These are phyloP conservation scores for Fremontodendron californicum DNA, from an alignment of 345 rosid genomes.

Conservation along the genomic window DNA sequence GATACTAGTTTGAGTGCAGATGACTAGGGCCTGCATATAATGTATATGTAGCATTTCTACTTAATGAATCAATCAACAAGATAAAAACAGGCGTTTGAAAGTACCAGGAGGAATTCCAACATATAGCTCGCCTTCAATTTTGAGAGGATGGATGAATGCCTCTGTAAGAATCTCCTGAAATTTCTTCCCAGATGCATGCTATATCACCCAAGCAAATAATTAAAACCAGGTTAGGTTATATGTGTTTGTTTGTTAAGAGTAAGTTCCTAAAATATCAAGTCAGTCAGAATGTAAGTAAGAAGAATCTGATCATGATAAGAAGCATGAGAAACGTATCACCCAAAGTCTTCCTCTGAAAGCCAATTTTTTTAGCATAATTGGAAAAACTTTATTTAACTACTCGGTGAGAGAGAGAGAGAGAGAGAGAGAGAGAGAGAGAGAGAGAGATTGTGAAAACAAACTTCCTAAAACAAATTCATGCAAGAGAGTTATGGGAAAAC, in stretches of 20 bases:
- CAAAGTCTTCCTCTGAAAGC: background rate
- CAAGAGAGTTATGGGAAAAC: background rate
- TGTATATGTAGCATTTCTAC: background rate
- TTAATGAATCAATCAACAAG: conserved; percentile 17
- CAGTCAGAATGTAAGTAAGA: background rate
- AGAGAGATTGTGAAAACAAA: background rate
- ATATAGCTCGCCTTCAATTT: conserved; percentile 80
- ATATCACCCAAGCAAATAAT: conserved; percentile 22
- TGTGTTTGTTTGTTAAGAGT: too few species aligned
- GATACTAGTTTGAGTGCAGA: conserved; percentile 1
- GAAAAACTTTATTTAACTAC: background rate
- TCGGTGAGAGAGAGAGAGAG: too few species aligned
- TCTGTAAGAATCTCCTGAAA: conserved; percentile 89
- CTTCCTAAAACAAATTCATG: background rate
- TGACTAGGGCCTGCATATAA: background rate
- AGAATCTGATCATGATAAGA: background rate
- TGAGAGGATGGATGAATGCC: conserved; percentile 63
- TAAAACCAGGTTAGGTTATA: background rate
- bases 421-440: too few species aligned
- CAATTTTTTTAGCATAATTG: background rate
- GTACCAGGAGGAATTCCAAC: conserved; percentile 88
- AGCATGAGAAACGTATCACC: background rate
- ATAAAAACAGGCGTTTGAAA: conserved; percentile 11
- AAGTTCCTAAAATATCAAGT: background rate
- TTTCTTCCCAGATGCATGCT: conserved; percentile 91